These are phyloP conservation scores for Peniophora sp. DNA, from an alignment of 1,284 basidiomycete species.

Conservation along the genomic window DNA sequence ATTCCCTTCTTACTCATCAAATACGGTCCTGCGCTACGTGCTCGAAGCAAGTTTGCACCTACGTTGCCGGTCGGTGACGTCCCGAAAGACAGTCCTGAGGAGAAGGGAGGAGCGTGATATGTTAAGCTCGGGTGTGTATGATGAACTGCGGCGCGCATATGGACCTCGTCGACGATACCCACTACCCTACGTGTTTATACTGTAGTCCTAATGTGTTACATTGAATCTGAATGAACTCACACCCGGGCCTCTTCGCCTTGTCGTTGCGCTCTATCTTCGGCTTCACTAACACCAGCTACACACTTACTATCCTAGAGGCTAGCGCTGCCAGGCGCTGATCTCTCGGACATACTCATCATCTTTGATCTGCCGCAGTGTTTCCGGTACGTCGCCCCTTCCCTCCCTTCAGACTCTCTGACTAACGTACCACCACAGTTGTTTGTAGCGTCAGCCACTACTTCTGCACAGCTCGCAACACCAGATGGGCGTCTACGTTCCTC, in stretches of 20 bases:
- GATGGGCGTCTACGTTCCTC: slow-evolving; percentile 26
- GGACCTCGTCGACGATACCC: no score
- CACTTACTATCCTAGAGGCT: slow-evolving; percentile 23
- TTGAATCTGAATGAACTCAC: no score
- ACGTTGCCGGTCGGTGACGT: neutral
- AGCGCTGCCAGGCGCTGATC: slow-evolving; percentile 23
- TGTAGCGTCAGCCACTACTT: no score
- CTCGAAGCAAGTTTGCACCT: slow-evolving; percentile 22
- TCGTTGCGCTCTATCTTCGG: slow-evolving; percentile 39
- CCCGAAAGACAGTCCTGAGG: neutral
- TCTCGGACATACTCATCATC: slow-evolving; percentile 25
- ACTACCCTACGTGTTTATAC: no score
- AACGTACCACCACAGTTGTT: neutral
- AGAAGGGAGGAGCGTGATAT: neutral
- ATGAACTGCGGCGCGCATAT: no score
- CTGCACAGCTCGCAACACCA: slow-evolving; percentile 33
- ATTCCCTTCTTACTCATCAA: slow-evolving; percentile 27
- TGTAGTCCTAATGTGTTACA: no score
- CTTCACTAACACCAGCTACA: no score
- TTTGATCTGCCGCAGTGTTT: slow-evolving; percentile 20
- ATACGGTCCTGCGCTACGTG: slow-evolving; percentile 20
- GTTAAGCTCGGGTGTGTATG: no score
- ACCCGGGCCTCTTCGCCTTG: slow-evolving; percentile 31
- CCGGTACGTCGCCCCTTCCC: slow-evolving; percentile 23
- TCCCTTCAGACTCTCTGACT: neutral